Conservation (phyloP, 768 basidiomycete genomes). For the Cyathus striatus region DNA sequence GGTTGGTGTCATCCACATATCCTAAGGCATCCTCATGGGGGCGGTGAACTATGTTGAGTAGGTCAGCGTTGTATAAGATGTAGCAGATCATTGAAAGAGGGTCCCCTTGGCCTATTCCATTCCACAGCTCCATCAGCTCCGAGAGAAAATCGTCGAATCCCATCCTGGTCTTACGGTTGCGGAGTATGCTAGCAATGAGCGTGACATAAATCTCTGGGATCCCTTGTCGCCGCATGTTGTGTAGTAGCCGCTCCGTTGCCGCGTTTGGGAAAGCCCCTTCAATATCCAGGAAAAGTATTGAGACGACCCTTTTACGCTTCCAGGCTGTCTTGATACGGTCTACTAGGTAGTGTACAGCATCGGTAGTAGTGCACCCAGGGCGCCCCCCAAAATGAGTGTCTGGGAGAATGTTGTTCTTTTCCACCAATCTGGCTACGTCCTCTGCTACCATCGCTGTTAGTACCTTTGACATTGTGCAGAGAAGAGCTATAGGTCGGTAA, state of each 20-base stretch:
- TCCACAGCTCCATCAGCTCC: conserved; percentile 8
- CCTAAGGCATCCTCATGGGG: conserved; percentile 12
- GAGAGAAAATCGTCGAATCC: conserved; percentile 20
- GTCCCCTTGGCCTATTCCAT: conserved; percentile 20
- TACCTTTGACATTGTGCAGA: conserved; percentile 23
- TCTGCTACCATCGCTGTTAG: conserved; percentile 15
- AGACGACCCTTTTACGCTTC: conserved; percentile 21
- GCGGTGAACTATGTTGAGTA: conserved; percentile 8
- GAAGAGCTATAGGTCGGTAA: conserved; percentile 29
- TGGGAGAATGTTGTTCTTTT: conserved; percentile 23
- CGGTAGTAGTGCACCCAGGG: conserved; percentile 26
- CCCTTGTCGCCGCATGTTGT: conserved; percentile 20
- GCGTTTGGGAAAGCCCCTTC: conserved; percentile 35
- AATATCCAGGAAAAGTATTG: conserved; percentile 31
- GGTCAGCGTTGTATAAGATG: conserved; percentile 18
- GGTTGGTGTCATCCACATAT: conserved; percentile 23
- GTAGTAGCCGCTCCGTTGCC: conserved; percentile 16
- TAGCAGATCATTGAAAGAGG: conserved; percentile 19
- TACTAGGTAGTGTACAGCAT: conserved; percentile 25
- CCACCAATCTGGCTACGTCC: conserved; percentile 13
- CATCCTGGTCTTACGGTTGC: conserved; percentile 7
- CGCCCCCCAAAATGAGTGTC: conserved; percentile 27
- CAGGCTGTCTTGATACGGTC: conserved; percentile 29
- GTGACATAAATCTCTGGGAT: conserved; percentile 14
- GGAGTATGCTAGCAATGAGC: conserved; percentile 7